Base-by-base conservation (phyloP, 106 monocot species). In the Allium cepa region DNA sequence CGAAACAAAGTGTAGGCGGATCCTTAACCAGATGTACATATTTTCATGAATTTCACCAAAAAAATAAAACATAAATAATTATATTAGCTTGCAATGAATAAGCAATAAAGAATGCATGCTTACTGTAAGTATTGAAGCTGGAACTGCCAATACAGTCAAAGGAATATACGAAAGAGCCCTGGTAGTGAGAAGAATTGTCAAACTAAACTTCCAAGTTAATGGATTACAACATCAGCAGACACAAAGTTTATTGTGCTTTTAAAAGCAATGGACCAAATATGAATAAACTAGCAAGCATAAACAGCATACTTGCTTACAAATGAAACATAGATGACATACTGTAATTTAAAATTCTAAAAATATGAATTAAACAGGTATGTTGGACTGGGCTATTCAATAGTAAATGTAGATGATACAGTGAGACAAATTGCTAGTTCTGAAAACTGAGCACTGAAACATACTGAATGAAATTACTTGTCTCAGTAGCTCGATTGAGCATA, bases 161-260 rank as follows among this genome's bases (percentile, higher is more conserved):
- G 96, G 96, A 68, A 97, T 79, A 63, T 97, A 97, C 62, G 96
- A 86, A 73, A 97, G 56, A 59, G 96, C 92, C 92, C 96, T 97
- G 80, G 52, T 61, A 62, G 11, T 10, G 12, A 59, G 47, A 59
- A 59, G 59, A 70, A 10, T 11, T 48, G 26, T 47, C 46, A 16
- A 59, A 49, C 36, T 36, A 36, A 36, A 36, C 36, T 36, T 36
- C 36, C 36, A 36, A 4, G 36, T 36, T 5, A 36, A 36, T 36
- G 36, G 36, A 36, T 36, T 36, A 36, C 36, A 36, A 36, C 36
- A 36, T 22, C 7, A 56, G 18, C 14, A 70, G 11, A 57, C 59
- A 57, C 59, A 10, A 59, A 59, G 17, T 28, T 10, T 45, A 45
- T 13, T n/a, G 13, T 8, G 3, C 56, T 46, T 36, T 22, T 2